Evolutionary conservation across 148 eudicot species (phyloP).

Genomic region (Spergularia marina): DNA sequence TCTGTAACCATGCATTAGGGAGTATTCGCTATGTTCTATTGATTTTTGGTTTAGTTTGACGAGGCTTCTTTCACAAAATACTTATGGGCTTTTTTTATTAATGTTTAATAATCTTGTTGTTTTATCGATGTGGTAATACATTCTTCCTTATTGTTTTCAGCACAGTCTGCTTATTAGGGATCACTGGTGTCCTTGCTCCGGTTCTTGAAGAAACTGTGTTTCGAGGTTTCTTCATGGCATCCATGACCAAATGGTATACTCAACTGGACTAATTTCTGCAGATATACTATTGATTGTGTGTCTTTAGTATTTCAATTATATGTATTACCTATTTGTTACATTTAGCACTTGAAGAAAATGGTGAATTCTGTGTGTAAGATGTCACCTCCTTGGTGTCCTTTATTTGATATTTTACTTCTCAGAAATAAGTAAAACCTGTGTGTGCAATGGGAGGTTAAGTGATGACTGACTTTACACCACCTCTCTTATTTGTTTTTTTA

Average conservation of each 20-base stretch:
- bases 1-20: no score
- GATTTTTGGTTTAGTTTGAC: neutral
- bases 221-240: conserved; percentile 88
- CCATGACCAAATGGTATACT: conserved; percentile 83
- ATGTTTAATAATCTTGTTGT: neutral
- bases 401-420: no score
- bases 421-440: no score
- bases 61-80: neutral
- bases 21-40: neutral
- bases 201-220: conserved; percentile 94
- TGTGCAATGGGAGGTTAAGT: no score
- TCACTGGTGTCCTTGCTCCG: conserved; percentile 90
- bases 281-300: no score
- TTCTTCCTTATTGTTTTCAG: conserved; percentile 39
- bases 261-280: neutral
- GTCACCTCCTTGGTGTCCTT: no score
- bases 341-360: no score
- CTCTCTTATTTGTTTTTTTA: no score
- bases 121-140: conserved; percentile 22
- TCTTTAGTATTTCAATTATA: no score
- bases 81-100: neutral
- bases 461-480: no score
- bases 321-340: no score
- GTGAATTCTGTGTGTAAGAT: no score
- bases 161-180: conserved; percentile 77